A percentile compares a stretch with the other conserved stretches of the same genome.
Evolutionary conservation across 2,329 filamentous ascomycete species (phyloP).

Genomic region (Claviceps sp.): DNA sequence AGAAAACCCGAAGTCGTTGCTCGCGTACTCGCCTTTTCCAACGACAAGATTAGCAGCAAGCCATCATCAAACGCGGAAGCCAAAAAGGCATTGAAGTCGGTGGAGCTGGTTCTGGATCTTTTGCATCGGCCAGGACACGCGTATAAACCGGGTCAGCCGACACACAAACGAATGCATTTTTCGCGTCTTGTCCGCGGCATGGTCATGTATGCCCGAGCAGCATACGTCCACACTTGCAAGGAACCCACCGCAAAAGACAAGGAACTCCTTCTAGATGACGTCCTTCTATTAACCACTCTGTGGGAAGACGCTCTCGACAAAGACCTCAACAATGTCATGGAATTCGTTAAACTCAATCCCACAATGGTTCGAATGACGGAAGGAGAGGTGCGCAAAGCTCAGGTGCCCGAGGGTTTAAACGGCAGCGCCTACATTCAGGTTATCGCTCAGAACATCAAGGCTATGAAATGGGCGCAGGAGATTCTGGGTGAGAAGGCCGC

Average conservation of each 20-base stretch:
- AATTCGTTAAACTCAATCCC: slow-evolving; percentile 16
- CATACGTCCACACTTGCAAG: slow-evolving; percentile 12
- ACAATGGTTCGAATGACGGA: slow-evolving; percentile 5
- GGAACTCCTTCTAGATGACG: slow-evolving; percentile 16
- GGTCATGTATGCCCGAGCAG: slow-evolving; percentile 17
- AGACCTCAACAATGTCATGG: slow-evolving; percentile 10
- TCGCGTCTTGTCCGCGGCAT: slow-evolving; percentile 18
- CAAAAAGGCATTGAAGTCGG: slow-evolving; percentile 31
- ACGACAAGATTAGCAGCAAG: slow-evolving; percentile 25
- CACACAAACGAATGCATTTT: slow-evolving; percentile 12
- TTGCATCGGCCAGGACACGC: slow-evolving; percentile 30
- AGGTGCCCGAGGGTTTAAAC: slow-evolving; percentile 9
- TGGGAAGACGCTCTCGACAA: slow-evolving; percentile 13
- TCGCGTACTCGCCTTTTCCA: slow-evolving; percentile 15
- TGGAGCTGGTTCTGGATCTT: slow-evolving; percentile 34
- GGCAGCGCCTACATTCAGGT: slow-evolving; percentile 15
- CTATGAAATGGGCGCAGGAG: slow-evolving; percentile 30
- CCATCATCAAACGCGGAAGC: slow-evolving; percentile 16
- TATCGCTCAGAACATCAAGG: slow-evolving; percentile 23
- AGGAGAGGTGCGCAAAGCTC: not conserved
- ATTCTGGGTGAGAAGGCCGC: slow-evolving; percentile 20
- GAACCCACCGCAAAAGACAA: slow-evolving; percentile 12
- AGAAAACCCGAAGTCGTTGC: slow-evolving; percentile 25
- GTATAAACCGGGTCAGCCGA: slow-evolving; percentile 6
- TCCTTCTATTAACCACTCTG: slow-evolving; percentile 13